Evolutionary conservation across 208 protist species (phyloP).

Genomic region (Acanthamoeba healyi): DNA sequence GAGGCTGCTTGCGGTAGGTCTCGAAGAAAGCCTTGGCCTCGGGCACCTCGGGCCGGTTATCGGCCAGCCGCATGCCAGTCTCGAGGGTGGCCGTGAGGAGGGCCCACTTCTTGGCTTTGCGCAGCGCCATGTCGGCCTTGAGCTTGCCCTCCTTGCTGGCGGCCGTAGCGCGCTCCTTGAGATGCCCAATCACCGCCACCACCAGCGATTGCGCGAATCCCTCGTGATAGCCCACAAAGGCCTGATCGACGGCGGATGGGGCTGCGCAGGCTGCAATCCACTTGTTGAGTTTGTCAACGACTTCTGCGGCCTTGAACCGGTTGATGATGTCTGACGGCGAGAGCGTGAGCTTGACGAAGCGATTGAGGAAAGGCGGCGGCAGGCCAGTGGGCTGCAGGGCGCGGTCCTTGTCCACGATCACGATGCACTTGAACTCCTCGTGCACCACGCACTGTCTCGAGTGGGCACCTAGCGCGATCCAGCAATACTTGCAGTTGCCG

Average conservation of each 20-base stretch:
- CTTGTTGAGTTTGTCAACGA: conserved; percentile 34
- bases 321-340: background rate
- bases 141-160: background rate
- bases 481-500: conserved; percentile 71
- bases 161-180: background rate
- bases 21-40: background rate
- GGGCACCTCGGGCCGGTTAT: background rate
- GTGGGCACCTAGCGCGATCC: conserved; percentile 81
- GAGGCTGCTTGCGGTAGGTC: conserved; percentile 46
- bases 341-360: conserved; percentile 88
- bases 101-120: conserved; percentile 54
- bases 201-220: conserved; percentile 31
- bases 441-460: conserved; percentile 82
- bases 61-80: background rate
- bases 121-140: conserved; percentile 12
- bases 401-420: conserved; percentile 74
- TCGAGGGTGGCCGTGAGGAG: conserved; percentile 52
- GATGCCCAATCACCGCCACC: background rate
- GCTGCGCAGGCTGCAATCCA: background rate
- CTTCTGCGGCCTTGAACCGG: background rate
- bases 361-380: conserved; percentile 84
- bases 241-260: background rate
- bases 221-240: conserved; percentile 49
- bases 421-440: conserved; percentile 80
- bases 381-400: conserved; percentile 33